phyloP scores from a whole-genome alignment of 352 stramenopile species.

The Globisporangium rhizosaccharum region DNA sequence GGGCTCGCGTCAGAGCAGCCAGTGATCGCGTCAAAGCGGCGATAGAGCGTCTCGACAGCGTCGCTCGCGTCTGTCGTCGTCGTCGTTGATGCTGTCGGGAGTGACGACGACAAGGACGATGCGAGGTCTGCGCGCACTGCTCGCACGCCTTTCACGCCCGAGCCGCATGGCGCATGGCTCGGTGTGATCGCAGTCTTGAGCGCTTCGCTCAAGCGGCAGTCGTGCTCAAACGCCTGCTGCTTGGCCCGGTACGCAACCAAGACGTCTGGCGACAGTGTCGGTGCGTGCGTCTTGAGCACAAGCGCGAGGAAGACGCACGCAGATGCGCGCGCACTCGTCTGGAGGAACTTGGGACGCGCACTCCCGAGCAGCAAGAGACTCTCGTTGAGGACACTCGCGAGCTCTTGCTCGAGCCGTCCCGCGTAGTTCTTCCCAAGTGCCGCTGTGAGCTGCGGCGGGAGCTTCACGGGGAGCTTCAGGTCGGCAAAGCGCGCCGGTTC shows the following conservation, averaged over 20 bases:
- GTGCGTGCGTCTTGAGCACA: conserved; percentile 37
- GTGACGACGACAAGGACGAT: too few relatives aligned
- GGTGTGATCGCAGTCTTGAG: conserved; percentile 34
- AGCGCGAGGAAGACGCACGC: conserved; percentile 59
- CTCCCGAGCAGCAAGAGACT: conserved; percentile 46
- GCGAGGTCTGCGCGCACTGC: conserved; percentile 22
- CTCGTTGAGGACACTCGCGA: conserved; percentile 55
- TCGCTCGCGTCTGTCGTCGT: not conserved
- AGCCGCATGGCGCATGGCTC: conserved; percentile 36
- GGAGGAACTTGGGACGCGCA: conserved; percentile 54
- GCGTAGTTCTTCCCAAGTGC: conserved; percentile 43
- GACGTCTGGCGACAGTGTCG: conserved; percentile 14
- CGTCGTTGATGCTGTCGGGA: not conserved
- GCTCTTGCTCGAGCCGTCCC: conserved; percentile 53
- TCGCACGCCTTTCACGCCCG: conserved; percentile 40
- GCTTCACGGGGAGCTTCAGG: conserved; percentile 51
- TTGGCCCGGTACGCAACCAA: conserved; percentile 20
- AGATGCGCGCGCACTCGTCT: conserved; percentile 25
- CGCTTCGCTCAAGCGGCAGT: conserved; percentile 47
- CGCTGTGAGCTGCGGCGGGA: conserved; percentile 43
- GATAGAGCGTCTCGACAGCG: conserved; percentile 21
- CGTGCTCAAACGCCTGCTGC: conserved; percentile 33
- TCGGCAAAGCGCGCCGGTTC: conserved; percentile 36
- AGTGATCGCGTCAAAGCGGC: conserved; percentile 39
- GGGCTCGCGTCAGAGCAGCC: conserved; percentile 10